Evolutionary conservation across 129 eudicot species (phyloP).

Genomic region (sunflower (Helianthus annuus)): DNA sequence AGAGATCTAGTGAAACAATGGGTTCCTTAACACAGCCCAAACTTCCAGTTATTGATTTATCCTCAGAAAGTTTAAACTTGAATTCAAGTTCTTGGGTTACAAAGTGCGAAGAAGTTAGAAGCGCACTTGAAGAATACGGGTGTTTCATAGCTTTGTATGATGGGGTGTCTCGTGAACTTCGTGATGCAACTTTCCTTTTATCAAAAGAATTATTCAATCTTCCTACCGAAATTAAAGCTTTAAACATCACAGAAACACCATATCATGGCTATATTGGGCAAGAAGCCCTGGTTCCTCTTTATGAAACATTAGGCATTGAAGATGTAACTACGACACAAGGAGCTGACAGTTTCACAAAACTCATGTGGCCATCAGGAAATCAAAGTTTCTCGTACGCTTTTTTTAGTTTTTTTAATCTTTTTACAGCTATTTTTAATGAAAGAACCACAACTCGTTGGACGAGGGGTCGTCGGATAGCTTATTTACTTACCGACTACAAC

Average conservation of each 20-base stretch:
- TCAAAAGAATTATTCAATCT: slow-evolving; percentile 42
- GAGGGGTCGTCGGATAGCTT: too few relatives aligned
- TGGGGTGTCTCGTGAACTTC: slow-evolving; percentile 33
- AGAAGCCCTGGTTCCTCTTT: slow-evolving; percentile 32
- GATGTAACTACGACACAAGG: slow-evolving; percentile 34
- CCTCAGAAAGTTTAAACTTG: slow-evolving; percentile 19
- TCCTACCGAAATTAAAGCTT: slow-evolving; percentile 35
- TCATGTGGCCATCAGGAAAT: slow-evolving; percentile 53
- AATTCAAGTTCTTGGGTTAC: slow-evolving; percentile 35
- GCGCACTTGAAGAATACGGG: slow-evolving; percentile 50
- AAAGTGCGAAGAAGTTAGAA: slow-evolving; percentile 27
- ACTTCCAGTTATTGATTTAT: slow-evolving; percentile 47
- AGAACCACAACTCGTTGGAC: not conserved
- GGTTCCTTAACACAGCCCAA: slow-evolving; percentile 10
- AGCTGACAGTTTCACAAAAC: slow-evolving; percentile 33
- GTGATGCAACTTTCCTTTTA: slow-evolving; percentile 26
- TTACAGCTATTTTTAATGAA: not conserved
- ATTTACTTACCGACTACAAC: too few relatives aligned
- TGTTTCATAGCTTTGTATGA: slow-evolving; percentile 41
- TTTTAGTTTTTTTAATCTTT: not conserved
- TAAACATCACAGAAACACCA: slow-evolving; percentile 25
- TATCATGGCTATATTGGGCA: slow-evolving; percentile 41
- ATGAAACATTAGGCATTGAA: slow-evolving; percentile 45
- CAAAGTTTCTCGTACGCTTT: slow-evolving; percentile 28
- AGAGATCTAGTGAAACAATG: slow-evolving; percentile 1